Conservation (phyloP, 1,284 basidiomycete genomes). For the Pterulicium gracile region DNA sequence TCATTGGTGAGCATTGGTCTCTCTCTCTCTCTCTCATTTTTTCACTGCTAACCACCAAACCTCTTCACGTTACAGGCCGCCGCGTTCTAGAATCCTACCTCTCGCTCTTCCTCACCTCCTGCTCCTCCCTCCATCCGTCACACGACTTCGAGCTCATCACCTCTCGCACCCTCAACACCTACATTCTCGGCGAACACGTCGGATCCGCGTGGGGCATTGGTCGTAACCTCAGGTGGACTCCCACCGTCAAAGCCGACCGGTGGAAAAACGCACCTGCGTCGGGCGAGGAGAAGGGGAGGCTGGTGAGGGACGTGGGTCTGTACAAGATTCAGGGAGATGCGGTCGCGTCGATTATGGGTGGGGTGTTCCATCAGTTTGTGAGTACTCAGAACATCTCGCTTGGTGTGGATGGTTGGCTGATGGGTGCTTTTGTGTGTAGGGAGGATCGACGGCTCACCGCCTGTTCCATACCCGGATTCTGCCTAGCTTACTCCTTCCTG, state of each 20-base stretch:
- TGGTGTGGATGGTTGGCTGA: constrained; percentile 2
- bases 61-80: constrained; percentile 36
- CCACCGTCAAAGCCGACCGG: constrained; percentile 24
- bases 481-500: constrained; percentile 39
- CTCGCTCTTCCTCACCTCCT: constrained; percentile 57
- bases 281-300: constrained; percentile 16
- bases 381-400: constrained; percentile 4
- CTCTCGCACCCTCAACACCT: constrained; percentile 49
- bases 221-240: constrained; percentile 58
- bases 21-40: not conserved
- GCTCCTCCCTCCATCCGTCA: constrained; percentile 30
- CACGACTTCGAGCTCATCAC: constrained; percentile 47
- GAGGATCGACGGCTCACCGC: constrained; percentile 48
- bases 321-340: constrained; percentile 70
- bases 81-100: constrained; percentile 66
- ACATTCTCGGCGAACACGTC: constrained; percentile 58
- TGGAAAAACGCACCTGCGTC: constrained; percentile 9
- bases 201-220: constrained; percentile 64
- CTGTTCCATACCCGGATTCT: constrained; percentile 59
- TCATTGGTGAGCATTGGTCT: constrained; percentile 46
- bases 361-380: constrained; percentile 70
- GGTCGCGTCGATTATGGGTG: constrained; percentile 67
- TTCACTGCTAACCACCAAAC: constrained; percentile 3
- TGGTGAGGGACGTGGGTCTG: constrained; percentile 45
- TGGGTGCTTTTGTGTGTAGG: constrained; percentile 24